phyloP scores from a whole-genome alignment of 768 basidiomycete species.

The Gymnopilus dilepis region DNA sequence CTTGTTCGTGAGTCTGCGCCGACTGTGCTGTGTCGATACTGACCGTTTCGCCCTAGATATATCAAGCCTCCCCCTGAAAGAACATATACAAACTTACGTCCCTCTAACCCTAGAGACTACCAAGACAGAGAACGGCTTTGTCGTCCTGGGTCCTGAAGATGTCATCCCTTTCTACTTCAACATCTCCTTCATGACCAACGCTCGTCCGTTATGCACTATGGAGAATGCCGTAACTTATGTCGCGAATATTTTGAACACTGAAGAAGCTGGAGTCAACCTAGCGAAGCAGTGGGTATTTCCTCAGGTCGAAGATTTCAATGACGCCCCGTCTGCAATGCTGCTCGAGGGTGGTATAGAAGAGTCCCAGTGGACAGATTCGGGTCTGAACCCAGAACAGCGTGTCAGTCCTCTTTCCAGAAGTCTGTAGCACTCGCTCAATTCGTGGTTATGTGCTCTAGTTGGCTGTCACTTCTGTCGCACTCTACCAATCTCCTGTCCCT shows the following conservation, averaged over 20 bases:
- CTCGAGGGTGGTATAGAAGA: slow-evolving; percentile 31
- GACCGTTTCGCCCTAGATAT: slow-evolving; percentile 37
- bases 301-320: slow-evolving; percentile 35
- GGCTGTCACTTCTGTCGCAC: slow-evolving; percentile 47
- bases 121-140: slow-evolving; percentile 29
- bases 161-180: slow-evolving; percentile 49
- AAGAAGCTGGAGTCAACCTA: slow-evolving; percentile 30
- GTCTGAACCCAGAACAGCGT: slow-evolving; percentile 52
- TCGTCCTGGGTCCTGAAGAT: slow-evolving; percentile 39
- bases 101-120: slow-evolving; percentile 25
- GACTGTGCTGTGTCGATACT: background rate
- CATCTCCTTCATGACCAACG: slow-evolving; percentile 52
- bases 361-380: slow-evolving; percentile 48
- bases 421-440: background rate
- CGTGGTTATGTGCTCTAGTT: slow-evolving; percentile 32
- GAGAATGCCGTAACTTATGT: slow-evolving; percentile 42
- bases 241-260: slow-evolving; percentile 27
- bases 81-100: slow-evolving; percentile 44
- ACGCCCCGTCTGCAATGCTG: slow-evolving; percentile 28
- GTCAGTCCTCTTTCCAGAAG: slow-evolving; percentile 29
- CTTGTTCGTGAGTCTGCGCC: slow-evolving; percentile 44
- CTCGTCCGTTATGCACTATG: slow-evolving; percentile 48
- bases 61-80: slow-evolving; percentile 43
- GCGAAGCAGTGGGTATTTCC: slow-evolving; percentile 54
- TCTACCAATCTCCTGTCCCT: slow-evolving; percentile 50